Base-by-base conservation (phyloP, 1,284 basidiomycete species). In the Sutorius eximius region DNA sequence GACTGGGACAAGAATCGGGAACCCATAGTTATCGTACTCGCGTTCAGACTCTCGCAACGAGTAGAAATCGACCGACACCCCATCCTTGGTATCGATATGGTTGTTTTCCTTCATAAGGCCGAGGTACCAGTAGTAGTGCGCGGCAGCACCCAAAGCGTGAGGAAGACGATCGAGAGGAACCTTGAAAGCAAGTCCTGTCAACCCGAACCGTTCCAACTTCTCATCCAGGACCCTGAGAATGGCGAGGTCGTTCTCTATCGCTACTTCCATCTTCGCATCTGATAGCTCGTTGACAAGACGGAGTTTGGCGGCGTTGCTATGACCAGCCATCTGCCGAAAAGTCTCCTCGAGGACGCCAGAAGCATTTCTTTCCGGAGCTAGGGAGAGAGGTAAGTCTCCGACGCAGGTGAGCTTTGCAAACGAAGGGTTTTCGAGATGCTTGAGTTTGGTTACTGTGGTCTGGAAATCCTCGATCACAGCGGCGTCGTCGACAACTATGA, bases 51-150 rank as follows among this genome's bases (percentile, higher is more conserved):
- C 36, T 22, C 20, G 1, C 3, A 64, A 33, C 22, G 30, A 20
- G 22, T 56, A 67, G 40, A 65, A 63, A 30, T 66, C 44, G 36
- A 64, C 42, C 0, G 20, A 9, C 6, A 64, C 49, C 3, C 32
- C 44, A 18, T 18, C 9, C 11, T 16, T 41, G 18, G 46, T 43
- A 18, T 16, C 24, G 11, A 41, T n/a, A 16, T 3, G 24, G 4
- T 13, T 33, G 2, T 44, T 27, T 22, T 43, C 22, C 37, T 56
- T 63, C 5, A 34, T 18, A 43, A 65, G 53, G 38, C 51, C 53
- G 6, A 67, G 63, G 36, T 56, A 67, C 65, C 65, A 67, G 18
- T 63, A 61, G 29, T 58, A 64, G 7, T 63, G 60, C 11, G 62
- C 45, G 3, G 62, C 60, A 12, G 55, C 45, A 13, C 18, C n/a